These are phyloP conservation scores for Penicillium dipodomyicola DNA, from an alignment of 495 filamentous ascomycete species.

Conservation along the genomic window DNA sequence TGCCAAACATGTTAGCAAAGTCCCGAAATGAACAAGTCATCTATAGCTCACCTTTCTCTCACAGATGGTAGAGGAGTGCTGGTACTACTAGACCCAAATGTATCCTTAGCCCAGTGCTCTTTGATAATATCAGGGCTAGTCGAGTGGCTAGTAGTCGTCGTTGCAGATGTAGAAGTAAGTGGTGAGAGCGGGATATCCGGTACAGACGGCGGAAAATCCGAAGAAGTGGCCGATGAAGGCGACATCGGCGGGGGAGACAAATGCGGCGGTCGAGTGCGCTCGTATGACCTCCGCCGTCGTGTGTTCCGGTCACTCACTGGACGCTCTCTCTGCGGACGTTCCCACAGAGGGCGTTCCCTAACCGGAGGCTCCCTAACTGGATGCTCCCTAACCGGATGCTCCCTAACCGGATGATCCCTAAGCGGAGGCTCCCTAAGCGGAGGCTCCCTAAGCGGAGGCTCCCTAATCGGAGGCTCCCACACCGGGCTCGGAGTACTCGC, in stretches of 20 bases:
- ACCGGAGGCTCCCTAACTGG: constrained; percentile 15
- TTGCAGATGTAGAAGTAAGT: constrained; percentile 30
- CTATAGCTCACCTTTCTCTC: constrained; percentile 41
- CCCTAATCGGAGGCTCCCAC: background rate
- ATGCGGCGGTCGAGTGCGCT: constrained; percentile 35
- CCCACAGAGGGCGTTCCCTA: background rate
- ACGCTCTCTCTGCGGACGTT: background rate
- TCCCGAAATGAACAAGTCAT: background rate
- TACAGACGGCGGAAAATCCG: background rate
- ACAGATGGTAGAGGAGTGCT: constrained; percentile 38
- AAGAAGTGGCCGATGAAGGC: constrained; percentile 33
- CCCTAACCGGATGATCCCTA: too few species aligned
- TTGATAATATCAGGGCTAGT: constrained; percentile 26
- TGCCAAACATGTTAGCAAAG: background rate
- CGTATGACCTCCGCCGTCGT: constrained; percentile 39
- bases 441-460: background rate
- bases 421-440: constrained; percentile 28
- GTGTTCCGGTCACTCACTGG: constrained; percentile 34
- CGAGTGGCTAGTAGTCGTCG: constrained; percentile 35
- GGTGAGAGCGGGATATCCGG: constrained; percentile 41
- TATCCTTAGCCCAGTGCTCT: constrained; percentile 53
- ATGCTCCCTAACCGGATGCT: background rate
- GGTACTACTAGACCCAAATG: constrained; percentile 44
- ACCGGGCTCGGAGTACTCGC: constrained; percentile 15
- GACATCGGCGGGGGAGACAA: constrained; percentile 35